These are phyloP conservation scores for Drechslerella dactyloides DNA, from an alignment of 2,329 filamentous ascomycete species.

Conservation along the genomic window DNA sequence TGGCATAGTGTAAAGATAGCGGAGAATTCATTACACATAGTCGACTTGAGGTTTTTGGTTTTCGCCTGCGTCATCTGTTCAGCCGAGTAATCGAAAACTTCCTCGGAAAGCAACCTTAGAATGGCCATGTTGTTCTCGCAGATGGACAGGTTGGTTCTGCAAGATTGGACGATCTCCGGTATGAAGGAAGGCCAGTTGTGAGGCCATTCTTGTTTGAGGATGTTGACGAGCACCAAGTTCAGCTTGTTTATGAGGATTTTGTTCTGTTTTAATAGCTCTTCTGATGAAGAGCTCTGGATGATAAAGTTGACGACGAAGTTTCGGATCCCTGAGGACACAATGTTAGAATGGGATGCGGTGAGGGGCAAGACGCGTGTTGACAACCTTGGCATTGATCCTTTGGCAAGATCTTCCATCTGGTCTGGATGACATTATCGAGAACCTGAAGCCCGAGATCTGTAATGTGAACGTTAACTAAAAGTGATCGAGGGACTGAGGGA, in stretches of 20 bases:
- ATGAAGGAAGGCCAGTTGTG: slow-evolving; percentile 99
- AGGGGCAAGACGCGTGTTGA: slow-evolving; percentile 53
- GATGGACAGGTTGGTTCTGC: slow-evolving; percentile 91
- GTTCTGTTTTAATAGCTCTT: slow-evolving; percentile 83
- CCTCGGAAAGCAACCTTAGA: slow-evolving; percentile 89
- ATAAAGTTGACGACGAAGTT: slow-evolving; percentile 99
- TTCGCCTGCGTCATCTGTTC: slow-evolving; percentile 99
- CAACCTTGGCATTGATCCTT: slow-evolving; percentile 91
- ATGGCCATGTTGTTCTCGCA: slow-evolving; percentile 99
- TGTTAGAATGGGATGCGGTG: slow-evolving; percentile 6
- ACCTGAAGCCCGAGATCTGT: slow-evolving; percentile 92
- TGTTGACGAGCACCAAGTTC: slow-evolving; percentile 94
- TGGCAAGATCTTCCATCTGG: slow-evolving; percentile 96
- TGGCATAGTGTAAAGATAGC: slow-evolving; percentile 97
- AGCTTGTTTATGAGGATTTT: slow-evolving; percentile 96
- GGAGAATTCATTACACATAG: slow-evolving; percentile 98
- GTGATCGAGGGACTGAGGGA: not conserved
- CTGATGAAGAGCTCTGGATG: slow-evolving; percentile 86
- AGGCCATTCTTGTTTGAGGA: slow-evolving; percentile 99
- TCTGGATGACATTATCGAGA: slow-evolving; percentile 97
- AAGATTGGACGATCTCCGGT: slow-evolving; percentile 98
- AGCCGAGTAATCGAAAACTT: slow-evolving; percentile 98
- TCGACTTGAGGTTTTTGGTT: slow-evolving; percentile 94
- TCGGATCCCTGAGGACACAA: slow-evolving; percentile 75
- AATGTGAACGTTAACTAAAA: slow-evolving; percentile 30